A percentile compares a stretch with the other conserved stretches of the same genome.
phyloP scores from a whole-genome alignment of 169 alveolate genomes.

The Theileria orientalis region DNA sequence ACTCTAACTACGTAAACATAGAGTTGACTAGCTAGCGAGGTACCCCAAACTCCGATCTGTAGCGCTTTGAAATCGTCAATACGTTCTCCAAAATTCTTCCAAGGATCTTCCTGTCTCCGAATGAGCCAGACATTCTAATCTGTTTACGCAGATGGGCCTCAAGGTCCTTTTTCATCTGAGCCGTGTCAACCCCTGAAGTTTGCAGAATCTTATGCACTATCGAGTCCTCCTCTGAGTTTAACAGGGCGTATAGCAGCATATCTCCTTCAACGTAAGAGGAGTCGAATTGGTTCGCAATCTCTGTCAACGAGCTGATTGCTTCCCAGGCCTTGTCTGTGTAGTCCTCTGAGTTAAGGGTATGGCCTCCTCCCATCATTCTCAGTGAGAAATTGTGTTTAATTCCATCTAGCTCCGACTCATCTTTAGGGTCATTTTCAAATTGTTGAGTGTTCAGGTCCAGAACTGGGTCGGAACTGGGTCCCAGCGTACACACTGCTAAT shows the following conservation, averaged over 20 bases:
- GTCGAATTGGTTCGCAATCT: slow-evolving; percentile 74
- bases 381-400: slow-evolving; percentile 28
- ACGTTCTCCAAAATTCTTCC: slow-evolving; percentile 83
- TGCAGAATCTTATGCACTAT: slow-evolving; percentile 67
- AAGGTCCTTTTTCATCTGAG: slow-evolving; percentile 73
- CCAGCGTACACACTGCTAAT: not conserved
- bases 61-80: slow-evolving; percentile 72
- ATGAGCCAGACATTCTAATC: slow-evolving; percentile 82
- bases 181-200: slow-evolving; percentile 73
- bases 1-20: not conserved
- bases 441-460: no score
- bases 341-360: slow-evolving; percentile 79
- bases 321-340: slow-evolving; percentile 89
- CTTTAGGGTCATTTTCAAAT: no score
- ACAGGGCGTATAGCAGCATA: slow-evolving; percentile 73
- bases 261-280: slow-evolving; percentile 86
- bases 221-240: slow-evolving; percentile 78
- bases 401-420: not conserved
- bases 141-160: slow-evolving; percentile 75
- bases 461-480: no score
- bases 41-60: slow-evolving; percentile 75
- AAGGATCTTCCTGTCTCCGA: slow-evolving; percentile 84
- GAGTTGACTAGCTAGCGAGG: not conserved
- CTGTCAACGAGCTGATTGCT: slow-evolving; percentile 77
- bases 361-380: slow-evolving; percentile 73